Percentiles rank a stretch among this genome's conserved stretches.
Conservation (phyloP, 495 filamentous ascomycete species). For the Lasiosphaeriaceae sp. region DNA sequence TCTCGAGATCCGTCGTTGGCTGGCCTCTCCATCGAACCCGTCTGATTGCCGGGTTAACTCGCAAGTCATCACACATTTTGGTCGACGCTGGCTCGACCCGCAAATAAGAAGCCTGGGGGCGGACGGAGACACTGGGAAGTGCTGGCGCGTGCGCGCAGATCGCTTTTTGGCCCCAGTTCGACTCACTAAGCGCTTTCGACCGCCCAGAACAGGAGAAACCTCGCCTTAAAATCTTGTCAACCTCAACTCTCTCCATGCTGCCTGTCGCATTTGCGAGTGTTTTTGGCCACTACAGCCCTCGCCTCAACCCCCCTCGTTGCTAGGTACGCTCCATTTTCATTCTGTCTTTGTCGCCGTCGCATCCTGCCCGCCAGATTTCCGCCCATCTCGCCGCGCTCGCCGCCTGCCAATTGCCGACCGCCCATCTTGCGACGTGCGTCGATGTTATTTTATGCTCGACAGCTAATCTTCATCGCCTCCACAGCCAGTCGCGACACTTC, state of each 20-base stretch:
- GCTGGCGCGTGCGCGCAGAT: conserved; percentile 20
- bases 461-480: conserved; percentile 18
- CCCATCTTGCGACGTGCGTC: conserved; percentile 11
- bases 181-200: conserved; percentile 16
- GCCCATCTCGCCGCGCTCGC: not conserved
- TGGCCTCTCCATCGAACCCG: not conserved
- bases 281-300: conserved; percentile 5
- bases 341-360: not conserved
- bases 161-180: conserved; percentile 10
- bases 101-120: not conserved
- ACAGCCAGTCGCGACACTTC: conserved; percentile 15
- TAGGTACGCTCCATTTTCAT: conserved; percentile 8
- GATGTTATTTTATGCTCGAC: conserved; percentile 9
- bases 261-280: conserved; percentile 10
- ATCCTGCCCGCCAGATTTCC: not conserved
- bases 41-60: not conserved
- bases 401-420: not conserved
- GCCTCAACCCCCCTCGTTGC: conserved; percentile 1
- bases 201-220: conserved; percentile 11
- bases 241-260: not conserved
- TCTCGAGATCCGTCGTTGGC: not conserved
- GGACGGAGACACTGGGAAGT: not conserved
- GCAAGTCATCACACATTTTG: not conserved
- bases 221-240: conserved; percentile 22
- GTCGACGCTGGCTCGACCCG: not conserved